phyloP scores from a whole-genome alignment of 2,329 filamentous ascomycete genomes.

The Fusarium torulosum region DNA sequence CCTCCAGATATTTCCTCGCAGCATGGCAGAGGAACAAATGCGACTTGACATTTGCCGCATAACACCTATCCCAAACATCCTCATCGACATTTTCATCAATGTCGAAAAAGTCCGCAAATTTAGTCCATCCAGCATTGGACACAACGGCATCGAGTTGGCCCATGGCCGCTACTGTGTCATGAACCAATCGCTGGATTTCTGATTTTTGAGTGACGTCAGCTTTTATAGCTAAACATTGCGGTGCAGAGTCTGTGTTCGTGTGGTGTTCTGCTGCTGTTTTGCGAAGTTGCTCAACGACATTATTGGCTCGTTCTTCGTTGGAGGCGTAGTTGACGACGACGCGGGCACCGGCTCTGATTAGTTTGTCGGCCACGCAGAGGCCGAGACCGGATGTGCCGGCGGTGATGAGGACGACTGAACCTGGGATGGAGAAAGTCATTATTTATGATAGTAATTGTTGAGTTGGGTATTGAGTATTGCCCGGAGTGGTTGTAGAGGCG shows the following conservation, averaged over 20 bases:
- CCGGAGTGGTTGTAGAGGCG: background rate
- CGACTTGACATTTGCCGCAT: slow-evolving; percentile 21
- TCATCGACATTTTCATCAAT: slow-evolving; percentile 21
- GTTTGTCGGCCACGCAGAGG: background rate
- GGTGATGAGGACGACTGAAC: background rate
- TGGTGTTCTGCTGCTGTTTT: accelerated
- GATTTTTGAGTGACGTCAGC: background rate
- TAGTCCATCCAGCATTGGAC: slow-evolving; percentile 17
- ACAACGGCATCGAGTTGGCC: slow-evolving; percentile 13
- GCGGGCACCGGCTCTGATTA: background rate
- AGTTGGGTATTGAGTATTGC: background rate
- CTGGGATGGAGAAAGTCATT: background rate
- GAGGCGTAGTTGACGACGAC: slow-evolving; percentile 15
- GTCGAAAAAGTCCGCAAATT: slow-evolving; percentile 12
- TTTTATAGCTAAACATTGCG: background rate
- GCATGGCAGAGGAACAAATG: slow-evolving; percentile 18
- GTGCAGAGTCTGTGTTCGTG: background rate
- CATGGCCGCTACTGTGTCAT: background rate
- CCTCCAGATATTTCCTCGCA: background rate
- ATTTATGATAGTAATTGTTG: background rate
- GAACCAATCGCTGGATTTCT: background rate
- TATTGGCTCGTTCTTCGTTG: background rate
- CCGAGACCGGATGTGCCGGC: slow-evolving; percentile 19
- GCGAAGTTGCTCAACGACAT: background rate
- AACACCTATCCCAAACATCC: slow-evolving; percentile 18